Evolutionary conservation across 345 rosid genomes (phyloP).

Genomic region (Diplotaxis tenuifolia): DNA sequence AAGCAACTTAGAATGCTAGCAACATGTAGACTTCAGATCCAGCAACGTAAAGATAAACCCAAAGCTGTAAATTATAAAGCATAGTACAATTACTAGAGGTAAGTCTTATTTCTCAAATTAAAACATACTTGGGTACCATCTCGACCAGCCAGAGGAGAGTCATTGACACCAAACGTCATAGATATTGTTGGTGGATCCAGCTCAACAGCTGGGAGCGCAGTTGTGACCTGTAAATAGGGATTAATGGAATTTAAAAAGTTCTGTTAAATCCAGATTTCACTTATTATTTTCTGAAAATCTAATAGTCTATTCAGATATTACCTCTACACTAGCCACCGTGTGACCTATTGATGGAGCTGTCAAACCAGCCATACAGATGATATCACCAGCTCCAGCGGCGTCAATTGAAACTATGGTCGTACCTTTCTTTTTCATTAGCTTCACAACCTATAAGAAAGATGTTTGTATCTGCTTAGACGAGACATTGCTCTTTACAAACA

Average conservation of each 20-base stretch:
- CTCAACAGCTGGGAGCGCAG: constrained; percentile 77
- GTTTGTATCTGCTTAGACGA: constrained; percentile 26
- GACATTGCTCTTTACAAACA: constrained; percentile 10
- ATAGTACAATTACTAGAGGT: neutral
- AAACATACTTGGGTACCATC: constrained; percentile 85
- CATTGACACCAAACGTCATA: constrained; percentile 97
- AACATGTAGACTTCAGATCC: neutral
- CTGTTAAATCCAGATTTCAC: neutral
- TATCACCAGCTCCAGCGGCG: constrained; percentile 94
- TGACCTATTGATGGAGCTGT: constrained; percentile 85
- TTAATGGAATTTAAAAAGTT: neutral
- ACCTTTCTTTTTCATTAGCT: constrained; percentile 98
- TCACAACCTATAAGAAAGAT: constrained; percentile 58
- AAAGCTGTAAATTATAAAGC: constrained; percentile 1
- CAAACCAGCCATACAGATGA: constrained; percentile 90
- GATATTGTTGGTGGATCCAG: constrained; percentile 99
- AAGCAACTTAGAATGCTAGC: neutral
- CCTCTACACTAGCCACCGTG: constrained; percentile 84
- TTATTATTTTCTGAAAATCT: neutral
- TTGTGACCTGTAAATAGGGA: constrained; percentile 53
- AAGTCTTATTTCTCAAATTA: constrained; percentile 8
- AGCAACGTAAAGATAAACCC: neutral
- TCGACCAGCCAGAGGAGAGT: constrained; percentile 96
- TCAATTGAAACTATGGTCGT: constrained; percentile 76
- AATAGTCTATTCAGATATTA: constrained; percentile 26